phyloP scores from a whole-genome alignment of 208 protist genomes.

The Trypanosoma congolense region DNA sequence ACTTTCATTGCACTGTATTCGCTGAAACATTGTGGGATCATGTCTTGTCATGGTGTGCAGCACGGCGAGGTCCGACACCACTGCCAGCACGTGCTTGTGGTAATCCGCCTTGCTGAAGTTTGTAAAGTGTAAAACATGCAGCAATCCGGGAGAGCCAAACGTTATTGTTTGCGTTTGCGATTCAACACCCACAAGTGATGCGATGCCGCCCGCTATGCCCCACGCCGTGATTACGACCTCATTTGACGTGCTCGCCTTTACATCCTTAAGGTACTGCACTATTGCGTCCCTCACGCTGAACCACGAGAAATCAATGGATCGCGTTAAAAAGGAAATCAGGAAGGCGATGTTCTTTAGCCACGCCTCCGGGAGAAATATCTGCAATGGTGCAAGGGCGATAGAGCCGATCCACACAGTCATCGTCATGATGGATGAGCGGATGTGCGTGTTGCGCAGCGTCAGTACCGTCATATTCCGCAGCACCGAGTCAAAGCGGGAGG shows the following conservation, averaged over 20 bases:
- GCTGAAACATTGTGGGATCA: conserved; percentile 43
- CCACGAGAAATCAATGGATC: conserved; percentile 41
- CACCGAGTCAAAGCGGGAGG: conserved; percentile 39
- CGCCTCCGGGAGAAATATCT: conserved; percentile 56
- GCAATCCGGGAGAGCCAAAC: conserved; percentile 53
- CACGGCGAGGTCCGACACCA: conserved; percentile 36
- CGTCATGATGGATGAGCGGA: conserved; percentile 42
- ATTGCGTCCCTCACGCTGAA: conserved; percentile 21
- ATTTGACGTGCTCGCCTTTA: conserved; percentile 11
- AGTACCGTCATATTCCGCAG: conserved; percentile 34
- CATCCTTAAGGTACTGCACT: conserved; percentile 15
- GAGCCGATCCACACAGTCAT: conserved; percentile 60
- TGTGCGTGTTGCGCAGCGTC: conserved; percentile 40
- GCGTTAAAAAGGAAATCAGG: conserved; percentile 46
- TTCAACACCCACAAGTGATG: conserved; percentile 28
- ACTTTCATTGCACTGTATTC: conserved; percentile 27
- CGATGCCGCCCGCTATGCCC: conserved; percentile 52
- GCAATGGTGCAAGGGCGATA: conserved; percentile 52
- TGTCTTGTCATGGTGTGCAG: conserved; percentile 57
- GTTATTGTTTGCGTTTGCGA: conserved; percentile 38
- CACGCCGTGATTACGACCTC: conserved; percentile 36
- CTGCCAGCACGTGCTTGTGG: conserved; percentile 45
- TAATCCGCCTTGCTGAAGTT: conserved; percentile 26
- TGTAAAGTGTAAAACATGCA: conserved; percentile 39
- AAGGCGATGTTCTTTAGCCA: conserved; percentile 42